phyloP scores from a whole-genome alignment of 176 grass and related monocot genomes.

The Oryza officinalis region DNA sequence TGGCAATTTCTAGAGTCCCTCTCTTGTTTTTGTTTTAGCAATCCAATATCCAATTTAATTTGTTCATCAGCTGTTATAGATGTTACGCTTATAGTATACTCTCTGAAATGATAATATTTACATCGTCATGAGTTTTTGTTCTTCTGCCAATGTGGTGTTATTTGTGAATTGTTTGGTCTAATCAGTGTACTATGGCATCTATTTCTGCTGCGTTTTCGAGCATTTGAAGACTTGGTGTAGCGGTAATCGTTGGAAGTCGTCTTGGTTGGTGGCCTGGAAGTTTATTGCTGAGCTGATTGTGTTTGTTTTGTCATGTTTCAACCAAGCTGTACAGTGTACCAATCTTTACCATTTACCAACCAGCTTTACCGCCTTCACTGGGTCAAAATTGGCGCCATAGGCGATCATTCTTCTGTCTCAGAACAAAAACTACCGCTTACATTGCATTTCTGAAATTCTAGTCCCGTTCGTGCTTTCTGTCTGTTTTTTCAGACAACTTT shows the following conservation, averaged over 20 bases:
- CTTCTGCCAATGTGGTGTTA: background rate
- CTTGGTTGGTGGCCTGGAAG: background rate
- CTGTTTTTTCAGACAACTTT: background rate
- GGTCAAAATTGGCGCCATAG: background rate
- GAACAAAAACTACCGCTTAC: too few species aligned
- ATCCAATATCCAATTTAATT: background rate
- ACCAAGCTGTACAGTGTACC: too few species aligned
- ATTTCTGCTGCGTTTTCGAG: background rate
- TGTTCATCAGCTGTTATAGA: constrained; percentile 23
- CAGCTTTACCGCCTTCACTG: too few species aligned
- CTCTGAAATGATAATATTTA: background rate
- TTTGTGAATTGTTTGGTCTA: background rate
- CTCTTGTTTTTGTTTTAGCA: background rate
- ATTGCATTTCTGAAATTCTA: too few species aligned
- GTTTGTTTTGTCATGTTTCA: background rate
- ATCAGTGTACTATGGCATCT: background rate
- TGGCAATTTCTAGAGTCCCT: constrained; percentile 15
- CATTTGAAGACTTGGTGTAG: background rate
- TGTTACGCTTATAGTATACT: background rate
- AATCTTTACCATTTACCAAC: background rate
- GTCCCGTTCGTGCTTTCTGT: background rate
- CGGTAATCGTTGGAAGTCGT: background rate
- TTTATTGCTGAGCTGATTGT: background rate
- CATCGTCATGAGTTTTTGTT: background rate
- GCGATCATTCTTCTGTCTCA: too few species aligned